Conservation (phyloP, 192 early-diverging fungal species). For the Podila clonocystis region DNA sequence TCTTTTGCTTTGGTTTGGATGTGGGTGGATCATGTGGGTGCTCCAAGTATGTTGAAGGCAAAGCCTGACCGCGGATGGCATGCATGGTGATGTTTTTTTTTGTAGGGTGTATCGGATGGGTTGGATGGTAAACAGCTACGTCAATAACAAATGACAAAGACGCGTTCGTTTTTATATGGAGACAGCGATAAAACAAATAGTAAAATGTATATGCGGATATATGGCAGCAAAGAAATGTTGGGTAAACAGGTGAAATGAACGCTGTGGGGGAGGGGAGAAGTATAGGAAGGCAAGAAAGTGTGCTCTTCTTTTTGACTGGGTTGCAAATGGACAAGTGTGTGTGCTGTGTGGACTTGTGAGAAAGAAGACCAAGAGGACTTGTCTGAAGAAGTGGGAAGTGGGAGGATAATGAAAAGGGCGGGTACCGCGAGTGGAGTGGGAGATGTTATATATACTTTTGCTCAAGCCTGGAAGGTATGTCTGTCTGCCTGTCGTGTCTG, state of each 20-base stretch:
- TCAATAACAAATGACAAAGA: conserved; percentile 3
- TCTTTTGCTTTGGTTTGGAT: conserved; percentile 2
- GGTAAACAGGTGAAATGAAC: neutral
- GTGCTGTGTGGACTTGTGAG: neutral
- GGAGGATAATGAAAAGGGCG: no score
- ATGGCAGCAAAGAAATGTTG: neutral
- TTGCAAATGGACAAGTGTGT: neutral
- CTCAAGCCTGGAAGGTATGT: no score
- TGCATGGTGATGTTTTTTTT: conserved; percentile 3
- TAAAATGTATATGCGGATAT: neutral
- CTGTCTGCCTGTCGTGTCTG: no score
- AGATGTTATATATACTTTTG: no score
- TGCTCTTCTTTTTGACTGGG: neutral
- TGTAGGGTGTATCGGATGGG: neutral
- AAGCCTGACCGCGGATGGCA: conserved; percentile 12
- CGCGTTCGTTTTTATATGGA: neutral
- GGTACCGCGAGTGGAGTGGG: no score
- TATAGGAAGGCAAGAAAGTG: neutral
- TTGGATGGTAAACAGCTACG: neutral
- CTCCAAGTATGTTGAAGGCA: neutral
- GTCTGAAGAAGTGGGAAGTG: no score
- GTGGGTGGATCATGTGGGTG: neutral
- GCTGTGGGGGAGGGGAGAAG: neutral
- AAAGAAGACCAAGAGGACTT: no score
- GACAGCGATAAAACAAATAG: neutral